Evolutionary conservation across 192 early-diverging fungal genomes (phyloP), one percentile per base, ranked within the genome.

Genomic region (Rhizoclosmatium globosum): DNA sequence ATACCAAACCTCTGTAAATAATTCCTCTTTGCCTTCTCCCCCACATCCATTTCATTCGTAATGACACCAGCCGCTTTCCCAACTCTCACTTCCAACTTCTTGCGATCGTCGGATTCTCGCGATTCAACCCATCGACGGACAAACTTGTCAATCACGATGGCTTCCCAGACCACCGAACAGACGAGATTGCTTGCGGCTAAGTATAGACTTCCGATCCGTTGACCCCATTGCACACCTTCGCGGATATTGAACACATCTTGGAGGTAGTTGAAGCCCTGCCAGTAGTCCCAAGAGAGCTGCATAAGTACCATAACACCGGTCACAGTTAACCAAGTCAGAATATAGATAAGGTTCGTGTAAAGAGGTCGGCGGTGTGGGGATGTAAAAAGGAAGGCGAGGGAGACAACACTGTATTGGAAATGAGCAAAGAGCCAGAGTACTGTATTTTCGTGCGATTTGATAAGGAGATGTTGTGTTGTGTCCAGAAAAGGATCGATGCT

Each of bases 341-440:
- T 69, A 59, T 78, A 88, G 23, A 76, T 19, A n/a, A 47, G 41
- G 77, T 88, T 87, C 1, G 87, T 88, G 82, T 84, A 87, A 42
- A 85, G 64, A 6, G 87, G 87, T 59, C 23, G 57, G 9, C 87
- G 81, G 71, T 77, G 85, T n/a, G 76, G 50, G 2, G 80, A 68
- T 38, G 67, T 59, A 13, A 82, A 46, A 21, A 72, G 76, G 64
- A 85, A 76, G 17, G 78, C 82, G 4, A 87, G 56, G 7, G 80
- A 43, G 15, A 79, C 44, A 15, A 79, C 78, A 11, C 68, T 78
- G 65, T 79, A 84, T 70, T 84, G 82, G 57, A 84, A 83, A 66
- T 88, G 87, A 6, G 83, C 57, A 74, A 81, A 88, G 15, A 87
- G 77, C 87, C 87, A 88, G 13, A 87, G 41, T 19, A 76, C 78